Conservation (phyloP, 116 monocot species). For the Thalassia testudinum region DNA sequence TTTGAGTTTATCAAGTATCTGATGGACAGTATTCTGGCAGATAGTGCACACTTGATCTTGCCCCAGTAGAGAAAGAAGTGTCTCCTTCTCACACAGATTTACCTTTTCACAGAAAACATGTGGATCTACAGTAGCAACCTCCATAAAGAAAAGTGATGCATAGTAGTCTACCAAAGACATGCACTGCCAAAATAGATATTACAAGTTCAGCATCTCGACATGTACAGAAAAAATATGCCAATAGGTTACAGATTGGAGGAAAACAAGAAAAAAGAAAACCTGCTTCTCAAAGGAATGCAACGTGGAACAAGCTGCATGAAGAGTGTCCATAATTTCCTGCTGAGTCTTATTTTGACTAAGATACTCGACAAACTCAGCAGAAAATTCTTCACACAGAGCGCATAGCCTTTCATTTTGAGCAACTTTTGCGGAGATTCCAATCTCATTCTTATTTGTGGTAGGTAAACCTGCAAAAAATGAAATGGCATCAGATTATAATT, state of each 20-base stretch:
- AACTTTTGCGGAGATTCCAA: too few relatives aligned
- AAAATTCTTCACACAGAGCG: slow-evolving; percentile 40
- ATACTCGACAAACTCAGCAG: slow-evolving; percentile 26
- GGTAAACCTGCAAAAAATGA: too few relatives aligned
- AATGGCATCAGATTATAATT: too few relatives aligned
- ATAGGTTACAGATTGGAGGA: too few relatives aligned
- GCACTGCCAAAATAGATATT: slow-evolving; percentile 39
- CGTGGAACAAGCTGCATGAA: slow-evolving; percentile 42
- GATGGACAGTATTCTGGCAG: slow-evolving; percentile 34
- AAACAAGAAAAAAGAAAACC: slow-evolving; percentile 17
- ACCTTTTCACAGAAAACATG: slow-evolving; percentile 52
- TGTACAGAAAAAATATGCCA: neutral
- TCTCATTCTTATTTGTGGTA: too few relatives aligned
- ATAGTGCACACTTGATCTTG: slow-evolving; percentile 38
- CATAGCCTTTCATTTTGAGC: slow-evolving; percentile 31
- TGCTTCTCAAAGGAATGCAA: slow-evolving; percentile 28
- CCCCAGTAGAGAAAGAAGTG: slow-evolving; percentile 5
- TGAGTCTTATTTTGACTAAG: slow-evolving; percentile 47
- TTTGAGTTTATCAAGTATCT: slow-evolving; percentile 45
- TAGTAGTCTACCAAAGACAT: slow-evolving; percentile 51
- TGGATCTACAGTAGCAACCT: slow-evolving; percentile 33
- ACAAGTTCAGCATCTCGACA: neutral
- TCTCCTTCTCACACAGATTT: slow-evolving; percentile 38
- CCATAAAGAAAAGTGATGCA: slow-evolving; percentile 48
- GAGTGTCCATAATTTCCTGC: slow-evolving; percentile 22